phyloP scores from a whole-genome alignment of 441 rosid genomes.

The Kokia cookei region DNA sequence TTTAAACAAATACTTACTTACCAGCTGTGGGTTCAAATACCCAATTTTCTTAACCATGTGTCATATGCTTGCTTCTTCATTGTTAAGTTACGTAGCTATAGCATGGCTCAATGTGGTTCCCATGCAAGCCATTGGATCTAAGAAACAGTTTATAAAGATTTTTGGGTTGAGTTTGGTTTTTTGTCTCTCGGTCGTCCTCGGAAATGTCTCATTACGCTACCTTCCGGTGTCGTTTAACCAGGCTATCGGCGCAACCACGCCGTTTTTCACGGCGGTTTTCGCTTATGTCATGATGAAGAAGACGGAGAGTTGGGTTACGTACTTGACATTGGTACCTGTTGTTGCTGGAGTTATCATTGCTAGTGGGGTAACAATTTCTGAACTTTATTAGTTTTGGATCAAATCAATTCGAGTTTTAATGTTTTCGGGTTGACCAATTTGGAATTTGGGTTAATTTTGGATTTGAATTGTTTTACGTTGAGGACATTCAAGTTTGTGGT shows the following conservation, averaged over 20 bases:
- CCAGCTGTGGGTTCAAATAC: conserved; percentile 30
- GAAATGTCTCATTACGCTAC: conserved; percentile 22
- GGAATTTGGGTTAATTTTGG: too few relatives aligned
- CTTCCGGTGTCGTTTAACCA: conserved; percentile 30
- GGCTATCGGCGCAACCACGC: conserved; percentile 25
- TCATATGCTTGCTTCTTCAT: conserved; percentile 28
- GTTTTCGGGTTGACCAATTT: too few relatives aligned
- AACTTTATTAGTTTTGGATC: neutral
- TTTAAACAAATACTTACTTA: conserved; percentile 24
- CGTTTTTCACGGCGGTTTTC: conserved; percentile 22
- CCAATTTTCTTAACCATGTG: conserved; percentile 31
- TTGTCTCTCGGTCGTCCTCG: conserved; percentile 21
- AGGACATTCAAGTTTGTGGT: too few relatives aligned
- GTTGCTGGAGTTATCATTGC: conserved; percentile 31
- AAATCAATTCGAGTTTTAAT: too few relatives aligned
- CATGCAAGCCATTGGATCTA: conserved; percentile 19
- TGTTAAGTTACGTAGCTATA: conserved; percentile 22
- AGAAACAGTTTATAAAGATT: conserved; percentile 21
- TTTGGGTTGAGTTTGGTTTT: conserved; percentile 15
- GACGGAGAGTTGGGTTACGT: conserved; percentile 24
- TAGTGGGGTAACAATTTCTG: conserved; percentile 18
- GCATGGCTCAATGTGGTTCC: conserved; percentile 23
- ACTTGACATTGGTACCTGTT: conserved; percentile 21
- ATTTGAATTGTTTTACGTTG: too few relatives aligned
- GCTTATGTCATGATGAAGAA: conserved; percentile 19